Conservation (phyloP, 2,329 filamentous ascomycete genomes). For the Hypoxylon sp. region DNA sequence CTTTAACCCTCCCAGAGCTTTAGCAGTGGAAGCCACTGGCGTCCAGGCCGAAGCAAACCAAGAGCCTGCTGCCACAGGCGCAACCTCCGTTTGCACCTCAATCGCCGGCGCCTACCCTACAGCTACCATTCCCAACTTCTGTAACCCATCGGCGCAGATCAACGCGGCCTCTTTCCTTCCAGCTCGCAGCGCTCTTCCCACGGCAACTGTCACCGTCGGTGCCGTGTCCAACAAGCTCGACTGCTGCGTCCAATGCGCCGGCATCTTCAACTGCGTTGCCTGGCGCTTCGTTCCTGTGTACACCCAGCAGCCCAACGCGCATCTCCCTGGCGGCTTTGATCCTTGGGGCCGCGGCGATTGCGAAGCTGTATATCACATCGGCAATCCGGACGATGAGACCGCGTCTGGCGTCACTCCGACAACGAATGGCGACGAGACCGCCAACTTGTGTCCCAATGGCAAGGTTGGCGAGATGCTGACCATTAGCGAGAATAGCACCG, state of each 20-base stretch:
- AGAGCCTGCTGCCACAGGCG: constrained; percentile 1
- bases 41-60: constrained; percentile 5
- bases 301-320: constrained; percentile 40
- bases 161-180: constrained; percentile 48
- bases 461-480: constrained; percentile 32
- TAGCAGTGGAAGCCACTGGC: constrained; percentile 51
- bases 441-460: constrained; percentile 42
- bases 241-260: constrained; percentile 52
- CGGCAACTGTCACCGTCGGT: constrained; percentile 48
- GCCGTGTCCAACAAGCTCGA: constrained; percentile 51
- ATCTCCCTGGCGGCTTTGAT: constrained; percentile 52
- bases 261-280: constrained; percentile 53
- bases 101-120: constrained; percentile 48
- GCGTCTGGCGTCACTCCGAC: constrained; percentile 22
- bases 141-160: constrained; percentile 49
- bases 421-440: constrained; percentile 9
- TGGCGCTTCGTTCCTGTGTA: constrained; percentile 52
- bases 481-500: constrained; percentile 6
- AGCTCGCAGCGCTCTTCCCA: constrained; percentile 31
- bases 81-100: constrained; percentile 44
- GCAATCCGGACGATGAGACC: constrained; percentile 31
- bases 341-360: constrained; percentile 53
- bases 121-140: constrained; percentile 53
- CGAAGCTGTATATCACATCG: constrained; percentile 50
- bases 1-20: constrained; percentile 11